A percentile compares a stretch with the other conserved stretches of the same genome.
phyloP scores from a whole-genome alignment of 306 rosid genomes.

The Alnus glutinosa region DNA sequence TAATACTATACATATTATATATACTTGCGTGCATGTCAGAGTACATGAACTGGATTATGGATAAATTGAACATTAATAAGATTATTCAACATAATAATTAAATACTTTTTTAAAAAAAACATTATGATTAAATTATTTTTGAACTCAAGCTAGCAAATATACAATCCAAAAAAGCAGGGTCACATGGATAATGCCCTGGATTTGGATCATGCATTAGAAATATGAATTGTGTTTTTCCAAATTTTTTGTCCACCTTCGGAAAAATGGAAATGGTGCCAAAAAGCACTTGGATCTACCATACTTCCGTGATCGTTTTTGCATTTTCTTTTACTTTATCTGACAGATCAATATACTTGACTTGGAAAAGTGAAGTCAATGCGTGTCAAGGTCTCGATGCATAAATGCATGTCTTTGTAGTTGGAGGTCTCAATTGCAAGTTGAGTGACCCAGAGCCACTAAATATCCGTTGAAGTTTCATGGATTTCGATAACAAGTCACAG shows the following conservation, averaged over 20 bases:
- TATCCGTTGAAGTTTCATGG: no score
- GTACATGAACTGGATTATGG: not conserved
- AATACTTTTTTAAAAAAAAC: no score
- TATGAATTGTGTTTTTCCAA: conserved; percentile 9
- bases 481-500: no score
- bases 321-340: no score
- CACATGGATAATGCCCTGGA: not conserved
- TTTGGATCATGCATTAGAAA: not conserved
- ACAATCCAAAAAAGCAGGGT: conserved; percentile 14
- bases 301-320: no score
- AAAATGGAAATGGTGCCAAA: not conserved
- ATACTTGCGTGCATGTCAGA: not conserved
- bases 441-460: no score
- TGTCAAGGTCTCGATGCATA: no score
- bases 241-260: not conserved
- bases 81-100: not conserved
- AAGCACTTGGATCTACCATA: not conserved
- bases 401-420: no score
- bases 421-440: no score
- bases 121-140: not conserved
- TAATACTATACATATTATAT: no score
- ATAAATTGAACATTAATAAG: not conserved
- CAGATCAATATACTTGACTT: no score
- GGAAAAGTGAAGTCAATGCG: no score
- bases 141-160: conserved; percentile 8